Evolutionary conservation across 306 rosid genomes (phyloP).

Genomic region (Ormosia emarginata): DNA sequence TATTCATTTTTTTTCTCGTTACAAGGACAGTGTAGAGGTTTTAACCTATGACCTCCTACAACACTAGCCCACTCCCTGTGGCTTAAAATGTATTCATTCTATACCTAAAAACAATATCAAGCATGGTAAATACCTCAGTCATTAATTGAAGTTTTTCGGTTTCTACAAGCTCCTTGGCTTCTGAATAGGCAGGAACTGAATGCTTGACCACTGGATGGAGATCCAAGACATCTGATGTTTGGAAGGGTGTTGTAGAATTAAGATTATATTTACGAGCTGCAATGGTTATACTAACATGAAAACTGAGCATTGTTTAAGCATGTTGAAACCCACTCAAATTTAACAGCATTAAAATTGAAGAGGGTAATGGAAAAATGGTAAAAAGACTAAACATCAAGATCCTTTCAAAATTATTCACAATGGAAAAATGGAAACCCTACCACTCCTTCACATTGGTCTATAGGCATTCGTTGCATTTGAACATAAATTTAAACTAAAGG

Average conservation of each 20-base stretch:
- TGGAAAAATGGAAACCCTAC: too few relatives aligned
- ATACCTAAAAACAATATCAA: background rate
- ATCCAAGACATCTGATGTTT: constrained; percentile 75
- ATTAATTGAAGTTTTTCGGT: constrained; percentile 90
- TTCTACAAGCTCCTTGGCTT: constrained; percentile 97
- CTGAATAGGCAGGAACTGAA: constrained; percentile 87
- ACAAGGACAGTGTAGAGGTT: background rate
- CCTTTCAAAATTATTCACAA: background rate
- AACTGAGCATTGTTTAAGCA: too few relatives aligned
- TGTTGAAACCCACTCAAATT: background rate
- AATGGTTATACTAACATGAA: constrained; percentile 75
- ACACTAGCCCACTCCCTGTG: background rate
- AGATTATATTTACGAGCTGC: constrained; percentile 91
- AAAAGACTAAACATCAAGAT: background rate
- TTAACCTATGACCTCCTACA: background rate
- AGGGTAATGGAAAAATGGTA: background rate
- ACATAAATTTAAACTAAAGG: too few relatives aligned
- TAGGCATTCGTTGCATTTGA: too few relatives aligned
- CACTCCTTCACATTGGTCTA: too few relatives aligned
- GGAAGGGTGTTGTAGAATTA: constrained; percentile 69
- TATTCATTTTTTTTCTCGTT: background rate
- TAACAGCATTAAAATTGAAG: background rate
- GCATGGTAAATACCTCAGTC: constrained; percentile 69
- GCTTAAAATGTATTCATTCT: background rate
- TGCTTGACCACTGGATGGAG: constrained; percentile 92